These are phyloP conservation scores for Parathielavia hyrcaniae DNA, from an alignment of 495 filamentous ascomycete genomes.

Conservation along the genomic window DNA sequence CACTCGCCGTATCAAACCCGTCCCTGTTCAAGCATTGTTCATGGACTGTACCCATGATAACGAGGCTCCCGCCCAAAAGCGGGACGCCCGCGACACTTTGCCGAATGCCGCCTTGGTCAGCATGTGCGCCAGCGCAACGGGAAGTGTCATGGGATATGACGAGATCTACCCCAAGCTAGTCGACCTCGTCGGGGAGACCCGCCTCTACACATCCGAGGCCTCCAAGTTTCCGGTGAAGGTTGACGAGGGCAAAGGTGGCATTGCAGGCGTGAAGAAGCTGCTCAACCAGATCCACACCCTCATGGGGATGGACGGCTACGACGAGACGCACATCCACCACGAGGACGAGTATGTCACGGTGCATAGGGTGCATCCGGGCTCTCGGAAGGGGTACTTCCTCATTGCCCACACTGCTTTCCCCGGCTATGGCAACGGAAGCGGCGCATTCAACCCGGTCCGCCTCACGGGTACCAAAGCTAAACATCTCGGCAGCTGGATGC, in stretches of 20 bases:
- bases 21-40: slow-evolving; percentile 86
- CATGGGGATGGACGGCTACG: slow-evolving; percentile 91
- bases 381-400: slow-evolving; percentile 85
- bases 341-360: slow-evolving; percentile 94
- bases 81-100: slow-evolving; percentile 87
- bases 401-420: slow-evolving; percentile 94
- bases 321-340: slow-evolving; percentile 94
- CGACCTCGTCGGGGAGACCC: slow-evolving; percentile 81
- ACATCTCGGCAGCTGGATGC: slow-evolving; percentile 77
- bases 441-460: slow-evolving; percentile 65
- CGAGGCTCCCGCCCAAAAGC: slow-evolving; percentile 90
- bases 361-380: slow-evolving; percentile 85
- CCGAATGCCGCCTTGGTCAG: slow-evolving; percentile 91
- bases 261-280: slow-evolving; percentile 81
- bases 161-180: slow-evolving; percentile 90
- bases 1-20: slow-evolving; percentile 67
- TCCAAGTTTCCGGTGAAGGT: slow-evolving; percentile 55
- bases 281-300: slow-evolving; percentile 85
- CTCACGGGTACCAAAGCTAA: slow-evolving; percentile 70
- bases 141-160: slow-evolving; percentile 98
- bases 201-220: slow-evolving; percentile 68
- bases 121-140: slow-evolving; percentile 90
- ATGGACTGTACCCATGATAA: slow-evolving; percentile 99
- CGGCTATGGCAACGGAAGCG: slow-evolving; percentile 74
- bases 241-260: slow-evolving; percentile 65